Evolutionary conservation across 352 stramenopile species (phyloP), one percentile per base, ranked within the genome.

Genomic region (Blastocystis sp.): DNA sequence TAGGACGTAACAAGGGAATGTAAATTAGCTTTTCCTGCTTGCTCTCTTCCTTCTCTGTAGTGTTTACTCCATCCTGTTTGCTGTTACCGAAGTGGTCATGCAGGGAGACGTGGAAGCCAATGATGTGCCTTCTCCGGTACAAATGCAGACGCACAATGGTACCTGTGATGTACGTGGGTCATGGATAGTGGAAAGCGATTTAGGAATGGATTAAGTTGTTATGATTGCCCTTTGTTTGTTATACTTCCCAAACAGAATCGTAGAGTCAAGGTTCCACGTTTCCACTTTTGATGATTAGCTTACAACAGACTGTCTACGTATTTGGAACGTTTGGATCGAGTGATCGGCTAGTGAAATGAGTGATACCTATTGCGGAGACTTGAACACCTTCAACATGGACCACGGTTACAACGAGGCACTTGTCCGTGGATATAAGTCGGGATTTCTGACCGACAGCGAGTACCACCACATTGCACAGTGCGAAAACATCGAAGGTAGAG

Each of bases 401-500:
- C 91, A 95, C 88, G 92, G 92, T 32, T 86, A 79, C 40, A 53
- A 63, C 32, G 76, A 79, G 46, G 59, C 65, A 34, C 48, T 79
- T 81, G 38, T 79, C 24, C 65, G 61, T 86, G 76, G 76, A 3
- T 67, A 71, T n/a, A 76, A 86, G 87, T 93, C 90, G 32, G 91
- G 91, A 51, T 94, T 94, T 84, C 88, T 94, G 56, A 91, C 93
- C 64, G 92, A 94, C 85, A 91, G 93, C 40, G 92, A 94, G 87
- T 94, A 94, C 86, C 92, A 94, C 72, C 92, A 94, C 87, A 89
- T 94, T 86, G 93, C 91, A 64, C 91, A 94, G 87, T 94, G 92
- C 89, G 92, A 94, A 88, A 93, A 88, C 44, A 89, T 94, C n/a
- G 92, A 94, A 93, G 91, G 91, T 94, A 65, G 11, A 81, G 3